Conservation (phyloP, 495 filamentous ascomycete species). For the Neurospora sp. region DNA sequence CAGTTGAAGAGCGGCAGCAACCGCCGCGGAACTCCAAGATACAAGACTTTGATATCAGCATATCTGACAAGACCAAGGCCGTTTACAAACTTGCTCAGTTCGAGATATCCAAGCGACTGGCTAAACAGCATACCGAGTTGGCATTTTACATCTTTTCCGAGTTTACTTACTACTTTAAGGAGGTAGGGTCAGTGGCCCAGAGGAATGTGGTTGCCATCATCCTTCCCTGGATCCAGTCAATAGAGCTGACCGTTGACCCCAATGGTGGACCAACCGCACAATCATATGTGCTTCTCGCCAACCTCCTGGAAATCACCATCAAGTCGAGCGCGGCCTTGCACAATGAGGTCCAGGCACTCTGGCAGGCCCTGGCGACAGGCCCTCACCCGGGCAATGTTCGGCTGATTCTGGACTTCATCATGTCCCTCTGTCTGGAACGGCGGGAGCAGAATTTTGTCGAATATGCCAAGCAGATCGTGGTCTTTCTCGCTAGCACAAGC, state of each 20-base stretch:
- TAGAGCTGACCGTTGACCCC: slow-evolving; percentile 89
- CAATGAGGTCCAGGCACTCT: slow-evolving; percentile 94
- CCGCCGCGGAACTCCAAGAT: slow-evolving; percentile 66
- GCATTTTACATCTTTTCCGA: slow-evolving; percentile 94
- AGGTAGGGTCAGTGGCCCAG: slow-evolving; percentile 66
- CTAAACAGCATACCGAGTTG: slow-evolving; percentile 75
- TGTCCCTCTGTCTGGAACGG: slow-evolving; percentile 80
- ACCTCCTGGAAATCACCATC: slow-evolving; percentile 93
- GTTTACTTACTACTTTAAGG: slow-evolving; percentile 84
- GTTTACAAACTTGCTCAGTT: slow-evolving; percentile 97
- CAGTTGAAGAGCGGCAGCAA: slow-evolving; percentile 73
- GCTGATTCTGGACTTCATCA: slow-evolving; percentile 90
- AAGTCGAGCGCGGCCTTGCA: slow-evolving; percentile 78
- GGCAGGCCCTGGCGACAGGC: slow-evolving; percentile 92
- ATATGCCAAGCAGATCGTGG: slow-evolving; percentile 94
- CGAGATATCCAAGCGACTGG: slow-evolving; percentile 84
- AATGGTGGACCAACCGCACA: slow-evolving; percentile 80
- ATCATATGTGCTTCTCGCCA: slow-evolving; percentile 92
- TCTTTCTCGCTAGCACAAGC: slow-evolving; percentile 85
- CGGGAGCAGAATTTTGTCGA: slow-evolving; percentile 96
- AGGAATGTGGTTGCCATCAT: slow-evolving; percentile 91
- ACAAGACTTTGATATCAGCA: slow-evolving; percentile 95
- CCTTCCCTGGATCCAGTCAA: slow-evolving; percentile 89
- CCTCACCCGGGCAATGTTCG: slow-evolving; percentile 93
- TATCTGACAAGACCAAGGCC: slow-evolving; percentile 94